Evolutionary conservation across 139 green algal genomes (phyloP).

Genomic region (Marvania coccoides): DNA sequence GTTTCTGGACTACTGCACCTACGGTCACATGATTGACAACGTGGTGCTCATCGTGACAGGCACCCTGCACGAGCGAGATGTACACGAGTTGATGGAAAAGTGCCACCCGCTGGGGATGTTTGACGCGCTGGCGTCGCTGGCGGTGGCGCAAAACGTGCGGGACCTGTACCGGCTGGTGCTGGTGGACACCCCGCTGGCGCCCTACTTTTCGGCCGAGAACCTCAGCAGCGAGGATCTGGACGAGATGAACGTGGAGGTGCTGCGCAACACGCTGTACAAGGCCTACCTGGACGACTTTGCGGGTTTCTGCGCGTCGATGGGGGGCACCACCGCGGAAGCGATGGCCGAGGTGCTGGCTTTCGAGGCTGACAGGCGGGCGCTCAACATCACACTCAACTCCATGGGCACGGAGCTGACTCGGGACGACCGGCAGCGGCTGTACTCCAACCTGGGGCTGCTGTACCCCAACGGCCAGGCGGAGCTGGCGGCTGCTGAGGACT

Average conservation of each 20-base stretch:
- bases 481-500: conserved; percentile 89
- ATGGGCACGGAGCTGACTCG: conserved; percentile 95
- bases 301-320: conserved; percentile 66
- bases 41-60: conserved; percentile 98
- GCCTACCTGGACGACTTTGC: conserved; percentile 98
- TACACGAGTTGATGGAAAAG: conserved; percentile 97
- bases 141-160: conserved; percentile 91
- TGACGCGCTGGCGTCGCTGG: conserved; percentile 90
- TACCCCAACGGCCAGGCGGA: conserved; percentile 91
- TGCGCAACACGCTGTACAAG: conserved; percentile 98
- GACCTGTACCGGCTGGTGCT: conserved; percentile 96
- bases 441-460: conserved; percentile 91
- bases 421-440: conserved; percentile 91
- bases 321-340: conserved; percentile 79
- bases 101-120: conserved; percentile 98
- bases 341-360: conserved; percentile 93
- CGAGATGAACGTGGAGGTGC: conserved; percentile 97
- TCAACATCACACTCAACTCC: conserved; percentile 99
- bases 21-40: conserved; percentile 99
- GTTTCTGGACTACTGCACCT: conserved; percentile 98
- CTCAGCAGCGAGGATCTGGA: conserved; percentile 89
- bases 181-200: conserved; percentile 92
- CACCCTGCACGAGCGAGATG: conserved; percentile 92
- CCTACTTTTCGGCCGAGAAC: conserved; percentile 85
- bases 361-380: conserved; percentile 91